Evolutionary conservation across 169 alveolate species (phyloP), one percentile per base, ranked within the genome.

Genomic region (Plasmodium malariae): DNA sequence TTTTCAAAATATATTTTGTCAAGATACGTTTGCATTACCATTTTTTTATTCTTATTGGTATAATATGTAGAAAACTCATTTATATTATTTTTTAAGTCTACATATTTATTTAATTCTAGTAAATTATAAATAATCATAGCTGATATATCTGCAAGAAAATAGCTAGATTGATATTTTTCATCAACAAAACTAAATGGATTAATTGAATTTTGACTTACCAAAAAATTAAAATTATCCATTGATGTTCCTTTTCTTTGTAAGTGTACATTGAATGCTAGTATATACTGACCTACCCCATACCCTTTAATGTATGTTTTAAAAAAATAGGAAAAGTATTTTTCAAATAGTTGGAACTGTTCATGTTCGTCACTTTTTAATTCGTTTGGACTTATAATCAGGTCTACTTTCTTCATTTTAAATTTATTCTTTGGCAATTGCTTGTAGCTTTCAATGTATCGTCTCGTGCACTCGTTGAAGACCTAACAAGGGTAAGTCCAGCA

Each of bases 171-270:
- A 40, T 88, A 94, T 34, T 92, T 85, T 48, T 88, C 67, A 69
- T 90, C 68, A n/a, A 91, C 87, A 65, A 89, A 94, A 11, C 30
- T 68, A 45, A 97, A 97, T 34, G 98, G 98, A 88, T 95, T 95
- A 73, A 95, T 93, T 21, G 97, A 72, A 55, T 91, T 92, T 34
- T 93, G 93, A 45, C 93, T 96, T 3, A 95, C 51, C 21, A 93
- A 28, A 67, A 95, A 95, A 63, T 88, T 88, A 73, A 95, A 92
- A 87, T 88, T 88, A 62, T 95, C 98, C 98, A 95, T 95, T 14
- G 97, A 91, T 17, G 98, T 94, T 19, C 98, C 98, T 60, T 95
- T 95, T 32, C 98, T 68, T 87, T 95, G 98, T 88, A 95, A 88
- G 59, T 95, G 98, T 17, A 95, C 85, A 68, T 94, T 65, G 67